Conservation (phyloP, 2,329 filamentous ascomycete species). For the Daldinia sp. region DNA sequence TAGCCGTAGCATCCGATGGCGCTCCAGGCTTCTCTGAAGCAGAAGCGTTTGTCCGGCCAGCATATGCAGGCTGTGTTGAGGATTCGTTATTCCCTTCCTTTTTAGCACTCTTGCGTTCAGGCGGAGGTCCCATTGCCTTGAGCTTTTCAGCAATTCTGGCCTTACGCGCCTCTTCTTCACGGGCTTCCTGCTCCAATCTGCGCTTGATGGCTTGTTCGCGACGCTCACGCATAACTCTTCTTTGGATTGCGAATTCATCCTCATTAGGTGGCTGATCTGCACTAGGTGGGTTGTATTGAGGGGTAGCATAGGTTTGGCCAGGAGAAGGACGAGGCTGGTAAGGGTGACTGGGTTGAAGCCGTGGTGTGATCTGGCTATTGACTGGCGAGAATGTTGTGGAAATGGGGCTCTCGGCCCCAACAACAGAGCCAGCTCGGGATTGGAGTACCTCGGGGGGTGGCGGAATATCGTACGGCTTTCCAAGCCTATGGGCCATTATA, state of each 20-base stretch:
- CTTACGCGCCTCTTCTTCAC: slow-evolving; percentile 77
- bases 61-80: slow-evolving; percentile 14
- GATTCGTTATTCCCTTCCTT: slow-evolving; percentile 61
- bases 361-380: slow-evolving; percentile 43
- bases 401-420: slow-evolving; percentile 64
- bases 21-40: slow-evolving; percentile 40
- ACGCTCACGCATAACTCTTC: slow-evolving; percentile 78
- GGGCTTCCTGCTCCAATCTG: slow-evolving; percentile 74
- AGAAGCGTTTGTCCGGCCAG: slow-evolving; percentile 44
- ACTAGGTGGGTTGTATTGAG: slow-evolving; percentile 54
- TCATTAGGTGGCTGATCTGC: slow-evolving; percentile 54
- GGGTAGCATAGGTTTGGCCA: slow-evolving; percentile 56
- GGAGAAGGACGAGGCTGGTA: slow-evolving; percentile 62
- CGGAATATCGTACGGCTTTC: slow-evolving; percentile 60
- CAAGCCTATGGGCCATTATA: slow-evolving; percentile 70
- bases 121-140: slow-evolving; percentile 74
- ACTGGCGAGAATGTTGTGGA: slow-evolving; percentile 60
- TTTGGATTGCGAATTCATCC: slow-evolving; percentile 72
- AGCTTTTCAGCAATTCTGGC: slow-evolving; percentile 80
- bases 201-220: slow-evolving; percentile 77
- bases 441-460: slow-evolving; percentile 59
- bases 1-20: slow-evolving; percentile 44
- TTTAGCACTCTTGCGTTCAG: slow-evolving; percentile 69
- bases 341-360: slow-evolving; percentile 50
- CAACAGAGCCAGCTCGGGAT: slow-evolving; percentile 62